Conservation (phyloP, 2,329 filamentous ascomycete genomes). For the Nigrospora oryzae region DNA sequence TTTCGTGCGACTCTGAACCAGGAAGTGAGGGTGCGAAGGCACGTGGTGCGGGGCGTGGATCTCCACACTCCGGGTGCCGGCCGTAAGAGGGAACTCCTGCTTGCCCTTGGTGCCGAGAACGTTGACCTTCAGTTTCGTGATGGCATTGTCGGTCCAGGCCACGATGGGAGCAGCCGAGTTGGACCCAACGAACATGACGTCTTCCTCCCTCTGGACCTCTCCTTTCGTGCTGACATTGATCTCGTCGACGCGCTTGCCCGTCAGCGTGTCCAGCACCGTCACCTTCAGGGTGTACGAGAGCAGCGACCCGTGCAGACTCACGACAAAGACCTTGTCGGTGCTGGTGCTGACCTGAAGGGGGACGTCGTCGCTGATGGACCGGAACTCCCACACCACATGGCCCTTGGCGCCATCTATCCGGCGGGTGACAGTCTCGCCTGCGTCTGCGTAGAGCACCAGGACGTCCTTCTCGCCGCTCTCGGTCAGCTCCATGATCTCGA, state of each 20-base stretch:
- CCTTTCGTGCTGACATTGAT: conserved; percentile 64
- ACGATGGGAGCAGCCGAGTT: conserved; percentile 69
- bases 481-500: conserved; percentile 70
- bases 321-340: conserved; percentile 63
- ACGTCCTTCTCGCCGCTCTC: conserved; percentile 58
- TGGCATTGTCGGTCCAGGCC: conserved; percentile 61
- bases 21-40: conserved; percentile 70
- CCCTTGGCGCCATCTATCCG: conserved; percentile 68
- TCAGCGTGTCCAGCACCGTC: conserved; percentile 61
- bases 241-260: conserved; percentile 65
- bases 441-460: conserved; percentile 57
- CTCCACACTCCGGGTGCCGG: conserved; percentile 41
- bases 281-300: conserved; percentile 72
- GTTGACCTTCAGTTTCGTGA: conserved; percentile 60
- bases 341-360: conserved; percentile 70
- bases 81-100: conserved; percentile 43
- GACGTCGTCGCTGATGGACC: conserved; percentile 57
- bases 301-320: conserved; percentile 63
- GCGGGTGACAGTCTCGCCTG: conserved; percentile 50
- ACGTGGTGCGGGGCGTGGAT: conserved; percentile 68
- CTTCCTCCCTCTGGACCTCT: conserved; percentile 56
- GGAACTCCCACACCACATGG: conserved; percentile 69
- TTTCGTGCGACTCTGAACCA: conserved; percentile 70
- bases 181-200: conserved; percentile 67
- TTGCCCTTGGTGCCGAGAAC: conserved; percentile 54